Base-by-base conservation (phyloP, 306 rosid species). In the Casuarina glauca region DNA sequence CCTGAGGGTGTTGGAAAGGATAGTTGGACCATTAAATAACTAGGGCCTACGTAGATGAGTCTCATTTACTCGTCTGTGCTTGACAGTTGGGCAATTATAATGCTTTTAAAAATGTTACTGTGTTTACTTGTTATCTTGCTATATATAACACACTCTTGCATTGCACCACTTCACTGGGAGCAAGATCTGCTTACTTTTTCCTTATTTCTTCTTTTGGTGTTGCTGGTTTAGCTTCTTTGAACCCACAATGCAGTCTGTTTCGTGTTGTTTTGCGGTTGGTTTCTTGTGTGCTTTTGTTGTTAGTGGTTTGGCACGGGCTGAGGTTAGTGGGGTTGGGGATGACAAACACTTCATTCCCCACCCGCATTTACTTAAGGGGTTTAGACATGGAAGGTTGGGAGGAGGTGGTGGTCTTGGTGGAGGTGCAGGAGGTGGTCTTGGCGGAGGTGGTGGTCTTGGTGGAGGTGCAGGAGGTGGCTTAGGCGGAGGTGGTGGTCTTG, bases 21-120 rank as follows among this genome's bases (percentile, higher is more conserved):
- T 87, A 72, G 91, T 83, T 82, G 87, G 82, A 51, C 66, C 20
- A 68, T 75, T 87, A 82, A 87, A 88, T 85, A 35, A 69, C 42
- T 38, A 11, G 41, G 9, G 72, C 75, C 44, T 15, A 44, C 84
- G 41, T 85, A 85, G 89, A 41, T 85, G 79, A 85, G 66, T 43
- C 76, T 80, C 89, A 85, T 85, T 85, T 78, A 82, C 79, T 83
- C 64, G 3, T 49, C 64, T 74, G 49, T 60, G 76, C 77, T 77
- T 72, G 75, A 67, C 86, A 79, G 86, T 68, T 82, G 77, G 62
- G 74, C 63, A n/a, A 69, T 54, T 26, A 62, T 26, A 32, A 17
- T 32, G 51, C 20, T 51, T 46, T 32, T 13, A 20, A 20, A 20
- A 20, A 10, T 70, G 7, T 72, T n/a, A 7, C 6, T n/a, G 35